Percentiles rank a stretch among this genome's conserved stretches.
Conservation (phyloP, 805 yeast genomes). For the Kodamaea jinghongensis region DNA sequence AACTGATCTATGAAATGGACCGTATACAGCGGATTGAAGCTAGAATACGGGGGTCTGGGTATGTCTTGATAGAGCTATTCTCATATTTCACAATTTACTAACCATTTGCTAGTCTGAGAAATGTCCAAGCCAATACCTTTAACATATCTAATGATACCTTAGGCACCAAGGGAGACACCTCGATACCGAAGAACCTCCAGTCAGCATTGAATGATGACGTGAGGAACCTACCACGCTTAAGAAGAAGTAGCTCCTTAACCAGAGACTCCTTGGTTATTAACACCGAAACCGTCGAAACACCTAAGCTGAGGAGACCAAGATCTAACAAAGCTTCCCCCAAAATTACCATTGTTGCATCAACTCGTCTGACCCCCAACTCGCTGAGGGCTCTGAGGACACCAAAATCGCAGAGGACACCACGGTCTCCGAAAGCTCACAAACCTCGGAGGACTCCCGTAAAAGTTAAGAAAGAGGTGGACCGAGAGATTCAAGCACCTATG, state of each 20-base stretch:
- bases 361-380: not conserved
- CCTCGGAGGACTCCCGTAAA: not conserved
- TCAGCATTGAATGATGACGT: slow-evolving; percentile 26
- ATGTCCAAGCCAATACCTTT: slow-evolving; percentile 17
- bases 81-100: slow-evolving; percentile 10
- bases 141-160: slow-evolving; percentile 11
- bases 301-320: slow-evolving; percentile 1
- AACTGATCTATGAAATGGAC: slow-evolving; percentile 9
- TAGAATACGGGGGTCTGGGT: slow-evolving; percentile 43
- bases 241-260: slow-evolving; percentile 8
- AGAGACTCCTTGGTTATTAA: too few relatives aligned
- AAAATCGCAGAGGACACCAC: not conserved
- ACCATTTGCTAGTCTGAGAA: slow-evolving; percentile 16
- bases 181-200: slow-evolving; percentile 17
- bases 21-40: slow-evolving; percentile 24
- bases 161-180: slow-evolving; percentile 2
- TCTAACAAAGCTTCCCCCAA: slow-evolving; percentile 3
- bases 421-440: not conserved
- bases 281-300: not conserved
- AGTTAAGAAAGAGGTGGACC: too few relatives aligned
- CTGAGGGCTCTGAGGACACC: not conserved
- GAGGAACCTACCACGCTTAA: slow-evolving; percentile 18
- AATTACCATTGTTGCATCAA: not conserved
- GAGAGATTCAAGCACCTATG: not conserved
- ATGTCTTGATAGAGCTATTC: slow-evolving; percentile 18